Evolutionary conservation across 768 basidiomycete genomes (phyloP).

Genomic region (Pleurotus giganteus): DNA sequence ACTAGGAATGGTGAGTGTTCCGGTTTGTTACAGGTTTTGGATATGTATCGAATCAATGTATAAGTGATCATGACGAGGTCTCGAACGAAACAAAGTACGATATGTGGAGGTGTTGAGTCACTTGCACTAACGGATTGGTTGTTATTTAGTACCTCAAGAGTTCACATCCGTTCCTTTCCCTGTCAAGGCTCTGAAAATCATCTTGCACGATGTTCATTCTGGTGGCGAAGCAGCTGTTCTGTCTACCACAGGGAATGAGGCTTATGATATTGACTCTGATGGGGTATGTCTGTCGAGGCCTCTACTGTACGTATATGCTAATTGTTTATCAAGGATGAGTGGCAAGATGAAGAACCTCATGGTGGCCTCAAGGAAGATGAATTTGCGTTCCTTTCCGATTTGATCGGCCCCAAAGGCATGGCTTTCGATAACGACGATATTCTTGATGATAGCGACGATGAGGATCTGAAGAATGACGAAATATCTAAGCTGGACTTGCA

Average conservation of each 20-base stretch:
- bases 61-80: conserved; percentile 97
- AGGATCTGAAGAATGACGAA: conserved; percentile 85
- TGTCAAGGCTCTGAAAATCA: conserved; percentile 87
- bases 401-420: conserved; percentile 72
- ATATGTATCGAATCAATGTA: conserved; percentile 5
- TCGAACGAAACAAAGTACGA: conserved; percentile 79
- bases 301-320: conserved; percentile 1
- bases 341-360: conserved; percentile 82
- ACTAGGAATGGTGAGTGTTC: conserved; percentile 72
- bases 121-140: conserved; percentile 18
- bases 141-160: conserved; percentile 73
- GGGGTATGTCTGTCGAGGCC: conserved; percentile 44
- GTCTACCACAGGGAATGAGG: conserved; percentile 46
- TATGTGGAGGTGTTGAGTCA: conserved; percentile 5
- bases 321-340: conserved; percentile 73
- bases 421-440: conserved; percentile 78
- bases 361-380: conserved; percentile 68
- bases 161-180: conserved; percentile 88
- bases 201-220: conserved; percentile 80
- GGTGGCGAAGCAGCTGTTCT: conserved; percentile 73
- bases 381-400: conserved; percentile 79
- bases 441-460: conserved; percentile 75
- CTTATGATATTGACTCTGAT: conserved; percentile 65
- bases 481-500: conserved; percentile 85
- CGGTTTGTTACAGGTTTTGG: conserved; percentile 10